Conservation (phyloP, 176 grass and related monocot species). For the Ananas comosus region DNA sequence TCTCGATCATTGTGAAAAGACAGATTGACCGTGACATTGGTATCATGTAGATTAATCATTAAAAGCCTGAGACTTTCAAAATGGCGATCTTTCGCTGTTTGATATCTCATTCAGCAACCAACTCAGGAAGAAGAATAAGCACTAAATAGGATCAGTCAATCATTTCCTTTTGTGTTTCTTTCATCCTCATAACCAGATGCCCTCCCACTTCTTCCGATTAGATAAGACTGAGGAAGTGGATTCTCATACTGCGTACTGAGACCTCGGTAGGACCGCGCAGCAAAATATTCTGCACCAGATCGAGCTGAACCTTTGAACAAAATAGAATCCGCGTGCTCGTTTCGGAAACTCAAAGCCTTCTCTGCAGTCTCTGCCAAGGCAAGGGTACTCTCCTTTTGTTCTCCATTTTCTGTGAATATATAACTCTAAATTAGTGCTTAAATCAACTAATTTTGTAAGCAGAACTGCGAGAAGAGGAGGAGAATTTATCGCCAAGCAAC, state of each 20-base stretch:
- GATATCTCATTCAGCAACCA: too few species aligned
- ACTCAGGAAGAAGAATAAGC: too few species aligned
- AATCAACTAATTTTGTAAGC: too few species aligned
- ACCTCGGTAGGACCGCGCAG: slow-evolving; percentile 61
- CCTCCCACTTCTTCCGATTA: slow-evolving; percentile 53
- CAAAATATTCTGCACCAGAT: slow-evolving; percentile 65
- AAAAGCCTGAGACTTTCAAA: too few species aligned
- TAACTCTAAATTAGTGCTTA: background rate
- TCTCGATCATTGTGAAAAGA: too few species aligned
- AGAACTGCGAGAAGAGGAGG: slow-evolving; percentile 6
- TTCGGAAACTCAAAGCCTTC: slow-evolving; percentile 44
- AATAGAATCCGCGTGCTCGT: slow-evolving; percentile 34
- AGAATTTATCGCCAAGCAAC: background rate
- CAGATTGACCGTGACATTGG: too few species aligned
- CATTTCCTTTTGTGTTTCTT: slow-evolving; percentile 15
- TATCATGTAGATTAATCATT: too few species aligned
- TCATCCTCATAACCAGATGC: slow-evolving; percentile 65
- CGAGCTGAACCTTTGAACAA: slow-evolving; percentile 67
- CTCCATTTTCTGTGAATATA: slow-evolving; percentile 33
- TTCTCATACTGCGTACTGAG: slow-evolving; percentile 47
- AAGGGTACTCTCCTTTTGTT: slow-evolving; percentile 33
- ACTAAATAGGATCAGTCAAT: too few species aligned
- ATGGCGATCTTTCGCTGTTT: too few species aligned
- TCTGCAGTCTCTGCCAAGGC: slow-evolving; percentile 49
- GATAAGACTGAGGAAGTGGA: slow-evolving; percentile 29